phyloP scores from a whole-genome alignment of 306 rosid species.

The Phaseolus lunatus region DNA sequence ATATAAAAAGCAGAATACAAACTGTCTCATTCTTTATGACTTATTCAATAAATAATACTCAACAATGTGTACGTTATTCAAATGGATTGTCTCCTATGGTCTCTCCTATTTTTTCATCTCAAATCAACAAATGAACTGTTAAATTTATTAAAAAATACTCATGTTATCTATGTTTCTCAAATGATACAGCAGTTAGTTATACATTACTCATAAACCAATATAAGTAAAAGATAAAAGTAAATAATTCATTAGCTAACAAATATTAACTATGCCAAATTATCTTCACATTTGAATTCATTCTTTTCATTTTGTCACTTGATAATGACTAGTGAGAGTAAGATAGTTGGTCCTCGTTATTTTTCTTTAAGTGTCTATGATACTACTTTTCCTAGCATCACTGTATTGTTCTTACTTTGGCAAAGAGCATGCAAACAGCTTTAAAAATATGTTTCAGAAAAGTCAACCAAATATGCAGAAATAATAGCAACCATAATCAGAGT shows the following conservation, averaged over 20 bases:
- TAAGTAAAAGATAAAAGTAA: slow-evolving; percentile 22
- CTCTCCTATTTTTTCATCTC: not conserved
- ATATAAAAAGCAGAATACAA: not conserved
- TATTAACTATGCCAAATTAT: slow-evolving; percentile 27
- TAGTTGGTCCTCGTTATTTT: slow-evolving; percentile 23
- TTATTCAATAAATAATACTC: not conserved
- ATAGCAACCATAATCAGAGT: slow-evolving; percentile 46
- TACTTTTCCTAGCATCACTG: slow-evolving; percentile 24
- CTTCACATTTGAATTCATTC: slow-evolving; percentile 35
- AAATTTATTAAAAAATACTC: slow-evolving; percentile 8
- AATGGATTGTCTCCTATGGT: not conserved
- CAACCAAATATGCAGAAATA: slow-evolving; percentile 39
- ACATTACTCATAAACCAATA: slow-evolving; percentile 20
- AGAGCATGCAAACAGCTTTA: slow-evolving; percentile 40
- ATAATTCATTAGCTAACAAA: slow-evolving; percentile 4
- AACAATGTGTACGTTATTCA: not conserved
- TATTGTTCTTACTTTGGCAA: slow-evolving; percentile 32
- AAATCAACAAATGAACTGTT: not conserved
- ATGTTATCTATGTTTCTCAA: slow-evolving; percentile 25
- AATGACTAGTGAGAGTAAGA: slow-evolving; percentile 5
- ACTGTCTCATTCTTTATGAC: too few relatives aligned
- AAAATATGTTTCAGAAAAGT: slow-evolving; percentile 27
- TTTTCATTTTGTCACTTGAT: slow-evolving; percentile 29
- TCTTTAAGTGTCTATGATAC: slow-evolving; percentile 22
- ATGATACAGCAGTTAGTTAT: slow-evolving; percentile 7